Evolutionary conservation across 2,329 filamentous ascomycete species (phyloP).

Genomic region (Colletotrichum sidae): DNA sequence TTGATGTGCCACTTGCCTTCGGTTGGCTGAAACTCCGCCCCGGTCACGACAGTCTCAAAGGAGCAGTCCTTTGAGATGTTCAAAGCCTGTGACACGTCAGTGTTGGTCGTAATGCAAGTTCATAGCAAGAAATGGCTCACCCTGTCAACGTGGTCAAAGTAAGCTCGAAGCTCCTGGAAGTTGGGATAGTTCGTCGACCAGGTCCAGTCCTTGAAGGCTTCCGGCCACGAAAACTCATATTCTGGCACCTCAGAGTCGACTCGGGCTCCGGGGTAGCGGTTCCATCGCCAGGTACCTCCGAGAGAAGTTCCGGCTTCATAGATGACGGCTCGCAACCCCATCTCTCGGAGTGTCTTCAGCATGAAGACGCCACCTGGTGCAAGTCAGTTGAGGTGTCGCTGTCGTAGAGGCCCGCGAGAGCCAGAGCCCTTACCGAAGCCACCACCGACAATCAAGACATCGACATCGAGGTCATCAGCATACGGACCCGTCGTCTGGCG

Average conservation of each 20-base stretch:
- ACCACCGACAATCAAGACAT: conserved; percentile 58
- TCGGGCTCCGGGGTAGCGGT: conserved; percentile 65
- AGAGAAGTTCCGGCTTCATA: conserved; percentile 64
- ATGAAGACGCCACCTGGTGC: conserved; percentile 55
- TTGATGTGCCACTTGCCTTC: conserved; percentile 61
- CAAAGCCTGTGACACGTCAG: conserved; percentile 46
- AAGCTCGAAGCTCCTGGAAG: conserved; percentile 63
- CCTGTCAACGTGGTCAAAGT: conserved; percentile 71
- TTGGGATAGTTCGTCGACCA: conserved; percentile 66
- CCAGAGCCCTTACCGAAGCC: conserved; percentile 46
- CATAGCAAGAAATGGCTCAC: neutral
- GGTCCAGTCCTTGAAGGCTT: conserved; percentile 66
- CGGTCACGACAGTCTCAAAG: conserved; percentile 67
- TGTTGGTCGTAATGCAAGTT: too few species aligned
- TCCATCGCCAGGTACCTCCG: conserved; percentile 68
- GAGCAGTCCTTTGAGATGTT: conserved; percentile 66
- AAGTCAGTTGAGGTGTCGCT: neutral
- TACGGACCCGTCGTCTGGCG: conserved; percentile 51
- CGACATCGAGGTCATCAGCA: conserved; percentile 55
- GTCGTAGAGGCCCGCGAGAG: neutral
- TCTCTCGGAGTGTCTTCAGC: conserved; percentile 63
- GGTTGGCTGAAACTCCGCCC: conserved; percentile 61
- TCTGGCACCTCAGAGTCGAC: conserved; percentile 66
- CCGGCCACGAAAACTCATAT: conserved; percentile 65
- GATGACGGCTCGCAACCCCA: conserved; percentile 59